Conservation (phyloP, 805 yeast species). For the Candida ipomoeae region DNA sequence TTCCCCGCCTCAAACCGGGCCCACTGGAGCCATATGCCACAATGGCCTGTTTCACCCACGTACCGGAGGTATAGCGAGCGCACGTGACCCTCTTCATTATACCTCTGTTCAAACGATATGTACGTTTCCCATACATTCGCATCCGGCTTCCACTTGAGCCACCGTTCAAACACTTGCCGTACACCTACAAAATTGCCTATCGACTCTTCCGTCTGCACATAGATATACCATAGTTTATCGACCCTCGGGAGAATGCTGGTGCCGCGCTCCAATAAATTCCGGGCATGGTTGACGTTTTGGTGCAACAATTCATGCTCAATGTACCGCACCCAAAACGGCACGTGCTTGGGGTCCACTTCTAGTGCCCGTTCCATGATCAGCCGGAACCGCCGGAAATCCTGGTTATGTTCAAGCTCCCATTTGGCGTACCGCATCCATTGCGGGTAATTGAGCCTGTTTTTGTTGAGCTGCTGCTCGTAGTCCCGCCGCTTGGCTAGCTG, state of each 20-base stretch:
- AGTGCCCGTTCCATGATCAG: constrained; percentile 86
- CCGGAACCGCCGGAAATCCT: constrained; percentile 73
- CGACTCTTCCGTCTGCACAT: constrained; percentile 78
- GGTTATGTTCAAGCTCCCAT: constrained; percentile 74
- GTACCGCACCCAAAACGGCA: constrained; percentile 84
- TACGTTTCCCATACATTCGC: constrained; percentile 70
- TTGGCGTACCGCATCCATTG: constrained; percentile 93
- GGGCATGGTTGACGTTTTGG: constrained; percentile 79
- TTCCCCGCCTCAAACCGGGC: constrained; percentile 54
- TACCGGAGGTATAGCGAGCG: constrained; percentile 56
- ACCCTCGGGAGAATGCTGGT: constrained; percentile 69
- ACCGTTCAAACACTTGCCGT: constrained; percentile 63
- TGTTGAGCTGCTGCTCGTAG: constrained; percentile 80
- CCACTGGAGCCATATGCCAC: constrained; percentile 73
- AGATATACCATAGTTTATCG: constrained; percentile 83
- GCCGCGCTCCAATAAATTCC: constrained; percentile 79
- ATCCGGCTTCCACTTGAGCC: constrained; percentile 78
- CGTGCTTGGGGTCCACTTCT: constrained; percentile 66
- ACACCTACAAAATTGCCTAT: constrained; percentile 60
- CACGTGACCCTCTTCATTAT: constrained; percentile 51
- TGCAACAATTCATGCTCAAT: constrained; percentile 70
- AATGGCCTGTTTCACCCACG: constrained; percentile 29
- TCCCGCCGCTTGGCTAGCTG: constrained; percentile 77
- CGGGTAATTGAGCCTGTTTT: constrained; percentile 74
- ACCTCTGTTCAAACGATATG: constrained; percentile 67